phyloP scores from a whole-genome alignment of 2,329 filamentous ascomycete species.

The Setomelanomma holmii region DNA sequence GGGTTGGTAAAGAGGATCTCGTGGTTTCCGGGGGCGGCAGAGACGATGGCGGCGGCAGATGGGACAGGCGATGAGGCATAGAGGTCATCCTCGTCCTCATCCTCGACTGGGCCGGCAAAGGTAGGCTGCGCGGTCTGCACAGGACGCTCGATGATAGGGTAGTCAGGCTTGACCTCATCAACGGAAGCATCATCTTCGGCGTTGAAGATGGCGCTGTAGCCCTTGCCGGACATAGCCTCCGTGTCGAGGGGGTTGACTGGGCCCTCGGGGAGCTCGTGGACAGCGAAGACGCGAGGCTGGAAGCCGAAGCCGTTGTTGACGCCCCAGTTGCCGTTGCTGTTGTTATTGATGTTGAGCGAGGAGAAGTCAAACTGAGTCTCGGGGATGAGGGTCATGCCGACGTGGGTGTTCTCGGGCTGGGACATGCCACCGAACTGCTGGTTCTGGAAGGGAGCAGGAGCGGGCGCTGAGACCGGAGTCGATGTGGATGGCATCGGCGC shows the following conservation, averaged over 20 bases:
- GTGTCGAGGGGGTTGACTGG: conserved; percentile 66
- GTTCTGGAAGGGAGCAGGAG: conserved; percentile 63
- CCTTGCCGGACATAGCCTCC: conserved; percentile 74
- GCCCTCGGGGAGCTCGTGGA: conserved; percentile 72
- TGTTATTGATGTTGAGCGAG: conserved; percentile 66
- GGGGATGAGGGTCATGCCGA: conserved; percentile 83
- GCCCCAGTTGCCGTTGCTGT: conserved; percentile 51
- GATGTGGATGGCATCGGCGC: conserved; percentile 35
- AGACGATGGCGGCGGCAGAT: conserved; percentile 51
- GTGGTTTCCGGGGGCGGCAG: conserved; percentile 33
- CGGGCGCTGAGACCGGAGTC: conserved; percentile 40
- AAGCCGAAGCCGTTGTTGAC: conserved; percentile 61
- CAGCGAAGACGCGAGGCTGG: conserved; percentile 75
- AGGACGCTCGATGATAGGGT: conserved; percentile 56
- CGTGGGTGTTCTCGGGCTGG: conserved; percentile 64
- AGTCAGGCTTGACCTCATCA: conserved; percentile 58
- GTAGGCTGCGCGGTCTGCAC: conserved; percentile 29
- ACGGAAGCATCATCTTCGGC: conserved; percentile 46
- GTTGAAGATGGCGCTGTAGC: conserved; percentile 45
- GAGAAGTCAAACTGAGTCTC: conserved; percentile 79
- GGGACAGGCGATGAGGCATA: conserved; percentile 57
- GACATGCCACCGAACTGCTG: conserved; percentile 56
- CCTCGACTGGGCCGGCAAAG: conserved; percentile 23
- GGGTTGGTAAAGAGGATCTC: conserved; percentile 57
- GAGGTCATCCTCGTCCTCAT: conserved; percentile 65